Conservation (phyloP, 2,329 filamentous ascomycete genomes). For the Leptographium radiaticola region DNA sequence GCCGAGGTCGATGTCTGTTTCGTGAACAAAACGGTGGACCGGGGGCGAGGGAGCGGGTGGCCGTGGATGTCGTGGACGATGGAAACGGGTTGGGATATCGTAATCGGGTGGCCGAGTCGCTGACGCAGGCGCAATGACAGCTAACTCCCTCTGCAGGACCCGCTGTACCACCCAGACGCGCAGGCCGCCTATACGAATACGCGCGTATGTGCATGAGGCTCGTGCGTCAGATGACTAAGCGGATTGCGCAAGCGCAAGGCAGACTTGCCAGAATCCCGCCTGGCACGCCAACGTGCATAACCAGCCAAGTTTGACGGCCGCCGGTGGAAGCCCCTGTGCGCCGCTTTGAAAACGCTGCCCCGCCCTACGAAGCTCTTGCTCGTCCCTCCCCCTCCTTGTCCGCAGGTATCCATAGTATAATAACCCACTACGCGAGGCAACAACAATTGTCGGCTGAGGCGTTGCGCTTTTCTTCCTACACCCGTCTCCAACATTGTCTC, state of each 20-base stretch:
- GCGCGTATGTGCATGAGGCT: not conserved
- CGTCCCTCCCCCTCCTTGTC: not conserved
- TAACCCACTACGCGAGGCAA: conserved; percentile 1
- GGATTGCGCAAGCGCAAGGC: not conserved
- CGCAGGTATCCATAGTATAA: not conserved
- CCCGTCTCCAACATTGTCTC: not conserved
- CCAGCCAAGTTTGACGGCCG: not conserved
- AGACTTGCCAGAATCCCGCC: not conserved
- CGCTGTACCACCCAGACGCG: too few species aligned
- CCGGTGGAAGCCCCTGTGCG: not conserved
- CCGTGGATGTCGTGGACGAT: not conserved
- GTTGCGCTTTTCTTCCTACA: conserved; percentile 2
- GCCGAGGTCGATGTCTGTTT: not conserved
- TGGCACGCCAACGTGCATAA: not conserved
- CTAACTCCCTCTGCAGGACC: not conserved
- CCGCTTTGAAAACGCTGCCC: conserved; percentile 1
- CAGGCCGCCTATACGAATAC: not conserved
- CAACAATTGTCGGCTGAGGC: conserved; percentile 1
- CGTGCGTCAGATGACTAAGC: not conserved
- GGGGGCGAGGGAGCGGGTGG: not conserved
- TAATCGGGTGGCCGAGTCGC: not conserved
- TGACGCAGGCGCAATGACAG: conserved; percentile 3
- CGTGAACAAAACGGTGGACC: too few species aligned
- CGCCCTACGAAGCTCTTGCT: not conserved
- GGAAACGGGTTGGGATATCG: not conserved